A percentile compares a stretch with the other conserved stretches of the same genome.
Conservation (phyloP, 495 filamentous ascomycete genomes). For the Penicillium coprophilum region DNA sequence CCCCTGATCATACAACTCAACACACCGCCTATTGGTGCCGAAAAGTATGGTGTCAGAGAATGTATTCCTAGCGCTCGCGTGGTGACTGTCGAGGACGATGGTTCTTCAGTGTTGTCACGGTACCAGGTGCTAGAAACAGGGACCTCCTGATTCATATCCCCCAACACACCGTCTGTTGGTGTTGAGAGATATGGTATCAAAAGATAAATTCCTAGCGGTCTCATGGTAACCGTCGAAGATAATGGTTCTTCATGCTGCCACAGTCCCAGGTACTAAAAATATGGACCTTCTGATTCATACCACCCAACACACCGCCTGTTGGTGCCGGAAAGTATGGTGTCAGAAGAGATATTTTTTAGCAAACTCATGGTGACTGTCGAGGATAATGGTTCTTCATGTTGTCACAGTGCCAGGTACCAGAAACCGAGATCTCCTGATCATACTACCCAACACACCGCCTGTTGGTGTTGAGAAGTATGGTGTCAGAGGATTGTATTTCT, state of each 20-base stretch:
- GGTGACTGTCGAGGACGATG: neutral
- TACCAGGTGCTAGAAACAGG: neutral
- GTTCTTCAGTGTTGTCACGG: too few species aligned
- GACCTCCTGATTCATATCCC: neutral
- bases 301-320: neutral
- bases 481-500: neutral
- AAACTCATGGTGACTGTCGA: neutral
- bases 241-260: too few species aligned
- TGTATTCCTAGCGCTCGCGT: neutral
- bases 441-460: neutral
- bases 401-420: neutral
- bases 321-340: neutral
- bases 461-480: neutral
- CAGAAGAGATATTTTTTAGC: neutral
- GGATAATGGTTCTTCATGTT: too few species aligned
- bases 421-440: neutral
- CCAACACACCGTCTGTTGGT: neutral
- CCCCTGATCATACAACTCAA: neutral
- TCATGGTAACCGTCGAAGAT: neutral
- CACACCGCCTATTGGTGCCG: neutral
- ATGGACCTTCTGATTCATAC: neutral
- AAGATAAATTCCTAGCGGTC: neutral
- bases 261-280: neutral
- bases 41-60: neutral
- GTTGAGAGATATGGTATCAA: neutral